These are phyloP conservation scores for Tremellales sp. DNA, from an alignment of 1,284 basidiomycete species.

Conservation along the genomic window DNA sequence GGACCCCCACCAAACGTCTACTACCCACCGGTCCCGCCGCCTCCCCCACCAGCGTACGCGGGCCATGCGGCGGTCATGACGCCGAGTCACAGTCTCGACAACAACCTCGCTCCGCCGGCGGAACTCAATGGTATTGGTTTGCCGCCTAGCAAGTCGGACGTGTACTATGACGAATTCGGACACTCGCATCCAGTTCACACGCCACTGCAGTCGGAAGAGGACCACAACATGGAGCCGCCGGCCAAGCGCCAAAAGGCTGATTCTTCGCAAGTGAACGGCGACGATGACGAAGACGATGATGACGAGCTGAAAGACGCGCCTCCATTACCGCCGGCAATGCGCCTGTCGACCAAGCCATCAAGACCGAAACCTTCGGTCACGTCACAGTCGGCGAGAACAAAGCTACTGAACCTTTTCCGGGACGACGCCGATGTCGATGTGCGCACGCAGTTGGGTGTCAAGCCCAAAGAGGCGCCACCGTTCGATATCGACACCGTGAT, in stretches of 20 bases:
- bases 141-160: conserved; percentile 27
- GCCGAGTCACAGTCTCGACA: conserved; percentile 9
- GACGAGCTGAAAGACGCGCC: conserved; percentile 29
- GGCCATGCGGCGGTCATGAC: conserved; percentile 12
- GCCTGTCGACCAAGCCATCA: conserved; percentile 66
- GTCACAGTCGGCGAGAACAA: conserved; percentile 51
- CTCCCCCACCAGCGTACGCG: conserved; percentile 6
- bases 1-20: conserved; percentile 17
- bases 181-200: conserved; percentile 28
- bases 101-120: conserved; percentile 29
- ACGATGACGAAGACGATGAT: conserved; percentile 28
- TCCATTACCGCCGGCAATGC: conserved; percentile 50
- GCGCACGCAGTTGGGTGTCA: conserved; percentile 22
- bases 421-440: conserved; percentile 23
- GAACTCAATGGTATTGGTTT: conserved; percentile 38
- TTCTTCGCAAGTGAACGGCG: conserved; percentile 3
- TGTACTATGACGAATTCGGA: conserved; percentile 44
- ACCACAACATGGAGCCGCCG: conserved; percentile 24
- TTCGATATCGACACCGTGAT: conserved; percentile 74
- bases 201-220: conserved; percentile 9
- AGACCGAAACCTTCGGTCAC: conserved; percentile 53
- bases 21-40: conserved; percentile 15
- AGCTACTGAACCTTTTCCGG: conserved; percentile 36
- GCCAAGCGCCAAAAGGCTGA: conserved; percentile 23
- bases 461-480: conserved; percentile 15